phyloP scores from a whole-genome alignment of 345 rosid species.

The Populus deltoides region DNA sequence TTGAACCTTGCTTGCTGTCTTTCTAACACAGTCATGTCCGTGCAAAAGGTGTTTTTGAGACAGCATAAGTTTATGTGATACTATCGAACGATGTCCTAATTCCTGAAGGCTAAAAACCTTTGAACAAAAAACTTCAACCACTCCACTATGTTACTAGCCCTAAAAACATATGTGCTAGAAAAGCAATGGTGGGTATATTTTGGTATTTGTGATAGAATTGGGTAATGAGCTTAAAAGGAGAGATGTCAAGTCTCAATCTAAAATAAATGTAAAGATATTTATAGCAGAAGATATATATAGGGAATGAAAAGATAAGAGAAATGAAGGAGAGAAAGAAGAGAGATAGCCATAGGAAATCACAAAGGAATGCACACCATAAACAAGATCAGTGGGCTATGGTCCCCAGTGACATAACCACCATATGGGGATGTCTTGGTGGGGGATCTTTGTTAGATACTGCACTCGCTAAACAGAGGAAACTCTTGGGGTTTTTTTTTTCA shows the following conservation, averaged over 20 bases:
- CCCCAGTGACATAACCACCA: slow-evolving; percentile 15
- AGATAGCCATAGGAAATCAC: neutral
- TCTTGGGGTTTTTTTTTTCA: neutral
- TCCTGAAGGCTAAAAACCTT: neutral
- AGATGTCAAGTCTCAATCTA: slow-evolving; percentile 3
- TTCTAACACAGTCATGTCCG: slow-evolving; percentile 37
- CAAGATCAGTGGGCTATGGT: slow-evolving; percentile 22
- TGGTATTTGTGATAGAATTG: neutral
- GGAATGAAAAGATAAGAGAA: neutral
- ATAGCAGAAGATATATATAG: neutral
- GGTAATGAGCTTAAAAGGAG: neutral
- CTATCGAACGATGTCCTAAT: neutral
- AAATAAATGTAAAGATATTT: neutral
- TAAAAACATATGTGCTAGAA: neutral
- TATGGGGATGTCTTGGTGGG: slow-evolving; percentile 11
- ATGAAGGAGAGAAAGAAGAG: neutral
- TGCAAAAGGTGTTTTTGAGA: slow-evolving; percentile 1
- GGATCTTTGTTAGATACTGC: neutral
- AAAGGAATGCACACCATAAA: slow-evolving; percentile 24
- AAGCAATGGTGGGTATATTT: neutral
- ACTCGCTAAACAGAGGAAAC: neutral
- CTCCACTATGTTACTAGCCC: neutral
- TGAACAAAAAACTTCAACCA: neutral
- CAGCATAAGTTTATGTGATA: neutral
- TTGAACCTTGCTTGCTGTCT: slow-evolving; percentile 29